These are phyloP conservation scores for Amoeboaphelidium protococcarum DNA, from an alignment of 371 early-diverging fungal species.

Conservation along the genomic window DNA sequence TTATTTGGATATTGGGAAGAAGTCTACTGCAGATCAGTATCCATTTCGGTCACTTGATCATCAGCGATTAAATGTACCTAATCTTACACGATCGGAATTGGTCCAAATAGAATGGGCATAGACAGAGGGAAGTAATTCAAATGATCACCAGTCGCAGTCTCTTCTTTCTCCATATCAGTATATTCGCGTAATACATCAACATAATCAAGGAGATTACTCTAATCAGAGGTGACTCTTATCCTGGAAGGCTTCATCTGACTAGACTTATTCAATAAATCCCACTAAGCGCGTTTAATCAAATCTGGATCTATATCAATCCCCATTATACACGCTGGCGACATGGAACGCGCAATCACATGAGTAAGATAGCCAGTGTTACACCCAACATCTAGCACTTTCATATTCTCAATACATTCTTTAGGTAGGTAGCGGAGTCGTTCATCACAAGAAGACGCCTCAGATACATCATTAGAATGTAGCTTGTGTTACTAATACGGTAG, in stretches of 20 bases:
- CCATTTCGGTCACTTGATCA: too few species aligned
- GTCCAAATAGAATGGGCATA: slow-evolving; percentile 23
- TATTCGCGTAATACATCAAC: not conserved
- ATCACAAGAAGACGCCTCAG: too few species aligned
- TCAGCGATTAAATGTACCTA: too few species aligned
- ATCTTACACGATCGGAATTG: slow-evolving; percentile 9
- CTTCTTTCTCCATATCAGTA: slow-evolving; percentile 1
- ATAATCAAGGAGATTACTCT: not conserved
- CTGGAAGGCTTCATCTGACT: slow-evolving; percentile 12
- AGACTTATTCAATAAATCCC: slow-evolving; percentile 14
- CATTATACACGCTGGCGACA: slow-evolving; percentile 15
- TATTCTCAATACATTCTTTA: slow-evolving; percentile 19
- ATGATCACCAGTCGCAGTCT: slow-evolving; percentile 4
- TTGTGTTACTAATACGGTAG: too few species aligned
- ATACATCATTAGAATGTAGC: too few species aligned
- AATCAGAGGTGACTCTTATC: not conserved
- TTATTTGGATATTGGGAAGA: too few species aligned
- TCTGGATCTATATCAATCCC: slow-evolving; percentile 53
- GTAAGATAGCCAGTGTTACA: slow-evolving; percentile 53
- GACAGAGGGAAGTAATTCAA: slow-evolving; percentile 31
- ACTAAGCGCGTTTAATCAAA: slow-evolving; percentile 31
- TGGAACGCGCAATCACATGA: slow-evolving; percentile 23
- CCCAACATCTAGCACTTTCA: slow-evolving; percentile 49
- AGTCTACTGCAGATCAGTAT: too few species aligned
- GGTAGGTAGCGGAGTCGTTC: not conserved